Percentiles rank a stretch among this genome's conserved stretches.
phyloP scores from a whole-genome alignment of 2,329 filamentous ascomycete species.

The Fusarium sp. region DNA sequence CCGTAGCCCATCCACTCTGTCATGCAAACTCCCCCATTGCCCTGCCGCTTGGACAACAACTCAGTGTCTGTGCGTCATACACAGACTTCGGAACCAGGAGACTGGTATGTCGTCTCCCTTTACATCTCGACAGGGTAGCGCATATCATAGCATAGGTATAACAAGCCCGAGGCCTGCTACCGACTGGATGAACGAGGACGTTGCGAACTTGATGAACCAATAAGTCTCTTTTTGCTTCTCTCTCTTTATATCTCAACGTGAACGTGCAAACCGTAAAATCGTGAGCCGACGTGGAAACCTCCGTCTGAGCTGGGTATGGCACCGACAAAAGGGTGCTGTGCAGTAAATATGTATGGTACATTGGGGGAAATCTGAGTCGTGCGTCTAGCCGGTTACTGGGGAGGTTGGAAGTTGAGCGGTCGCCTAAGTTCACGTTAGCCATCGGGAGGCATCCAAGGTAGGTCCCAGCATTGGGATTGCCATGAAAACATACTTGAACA shows the following conservation, averaged over 20 bases:
- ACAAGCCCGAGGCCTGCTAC: conserved; percentile 8
- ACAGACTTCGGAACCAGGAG: conserved; percentile 9
- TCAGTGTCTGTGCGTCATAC: conserved; percentile 25
- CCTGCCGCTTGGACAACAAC: conserved; percentile 12
- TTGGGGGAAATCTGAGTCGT: conserved; percentile 35
- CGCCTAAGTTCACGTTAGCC: conserved; percentile 62
- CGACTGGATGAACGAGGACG: conserved; percentile 32
- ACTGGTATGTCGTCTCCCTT: conserved; percentile 6
- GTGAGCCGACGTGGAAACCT: conserved; percentile 36
- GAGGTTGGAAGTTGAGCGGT: conserved; percentile 84
- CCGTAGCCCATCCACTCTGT: conserved; percentile 1
- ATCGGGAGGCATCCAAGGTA: not conserved
- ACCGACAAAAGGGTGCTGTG: conserved; percentile 33
- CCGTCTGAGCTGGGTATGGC: conserved; percentile 23
- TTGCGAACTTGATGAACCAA: conserved; percentile 38
- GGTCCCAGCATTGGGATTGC: not conserved
- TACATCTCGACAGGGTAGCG: not conserved
- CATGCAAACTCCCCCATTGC: not conserved
- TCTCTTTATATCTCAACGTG: conserved; percentile 39
- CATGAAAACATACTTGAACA: conserved; percentile 86
- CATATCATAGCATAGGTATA: conserved; percentile 1
- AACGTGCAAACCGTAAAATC: conserved; percentile 43
- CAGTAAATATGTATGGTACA: conserved; percentile 44
- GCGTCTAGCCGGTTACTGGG: conserved; percentile 54
- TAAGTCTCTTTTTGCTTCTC: conserved; percentile 39